Percentiles rank a stretch among this genome's conserved stretches.
Evolutionary conservation across 2,329 filamentous ascomycete species (phyloP).

Genomic region (Laburnicola sp.): DNA sequence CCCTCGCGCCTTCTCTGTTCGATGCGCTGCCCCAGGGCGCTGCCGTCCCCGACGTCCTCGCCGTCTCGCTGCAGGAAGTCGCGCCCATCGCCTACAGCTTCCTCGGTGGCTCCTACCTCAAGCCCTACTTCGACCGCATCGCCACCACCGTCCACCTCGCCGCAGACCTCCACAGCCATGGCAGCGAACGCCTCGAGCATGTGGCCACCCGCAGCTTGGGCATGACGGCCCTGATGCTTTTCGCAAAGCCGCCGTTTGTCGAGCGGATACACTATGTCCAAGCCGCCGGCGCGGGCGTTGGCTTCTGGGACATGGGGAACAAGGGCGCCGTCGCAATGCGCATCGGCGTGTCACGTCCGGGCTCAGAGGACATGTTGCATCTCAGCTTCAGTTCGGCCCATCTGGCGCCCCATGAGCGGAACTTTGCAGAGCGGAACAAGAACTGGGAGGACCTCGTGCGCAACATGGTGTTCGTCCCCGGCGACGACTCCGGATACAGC

Average conservation of each 20-base stretch:
- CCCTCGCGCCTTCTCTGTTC: slow-evolving; percentile 70
- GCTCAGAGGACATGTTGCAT: slow-evolving; percentile 56
- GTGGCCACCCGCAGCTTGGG: slow-evolving; percentile 75
- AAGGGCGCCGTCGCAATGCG: slow-evolving; percentile 88
- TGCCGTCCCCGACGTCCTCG: slow-evolving; percentile 67
- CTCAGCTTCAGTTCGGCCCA: slow-evolving; percentile 88
- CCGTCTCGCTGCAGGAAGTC: slow-evolving; percentile 80
- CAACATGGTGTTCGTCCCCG: slow-evolving; percentile 70
- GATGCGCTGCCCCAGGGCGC: slow-evolving; percentile 42
- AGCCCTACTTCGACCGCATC: slow-evolving; percentile 74
- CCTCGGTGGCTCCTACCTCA: slow-evolving; percentile 78
- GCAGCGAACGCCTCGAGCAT: slow-evolving; percentile 64
- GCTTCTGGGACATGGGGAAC: slow-evolving; percentile 86
- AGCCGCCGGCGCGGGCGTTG: slow-evolving; percentile 81
- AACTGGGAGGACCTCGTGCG: slow-evolving; percentile 88
- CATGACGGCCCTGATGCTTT: slow-evolving; percentile 88
- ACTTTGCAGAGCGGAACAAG: slow-evolving; percentile 72
- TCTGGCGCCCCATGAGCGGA: slow-evolving; percentile 84
- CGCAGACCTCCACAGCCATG: slow-evolving; percentile 51
- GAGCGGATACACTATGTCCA: slow-evolving; percentile 66
- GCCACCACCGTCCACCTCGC: slow-evolving; percentile 72
- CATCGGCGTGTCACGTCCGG: slow-evolving; percentile 58
- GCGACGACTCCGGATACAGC: slow-evolving; percentile 36
- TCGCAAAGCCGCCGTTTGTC: slow-evolving; percentile 65
- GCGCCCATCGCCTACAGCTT: slow-evolving; percentile 83